Percentiles rank a stretch among this genome's conserved stretches.
Conservation (phyloP, 2,329 filamentous ascomycete genomes). For the Fusarium domesticum region DNA sequence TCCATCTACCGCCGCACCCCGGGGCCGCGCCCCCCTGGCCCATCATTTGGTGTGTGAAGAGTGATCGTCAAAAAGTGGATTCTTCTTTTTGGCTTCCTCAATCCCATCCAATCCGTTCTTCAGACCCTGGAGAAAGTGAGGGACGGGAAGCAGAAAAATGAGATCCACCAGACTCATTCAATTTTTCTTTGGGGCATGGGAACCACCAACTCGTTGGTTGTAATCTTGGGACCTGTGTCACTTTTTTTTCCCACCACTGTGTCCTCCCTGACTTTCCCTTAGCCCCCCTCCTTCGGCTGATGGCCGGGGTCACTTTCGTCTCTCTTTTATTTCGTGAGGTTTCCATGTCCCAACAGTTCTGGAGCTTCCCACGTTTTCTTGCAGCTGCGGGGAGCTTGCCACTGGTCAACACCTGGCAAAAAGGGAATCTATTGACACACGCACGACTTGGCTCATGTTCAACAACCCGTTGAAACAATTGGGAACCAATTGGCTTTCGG, state of each 20-base stretch:
- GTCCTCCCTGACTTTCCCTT: neutral
- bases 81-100: constrained; percentile 17
- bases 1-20: constrained; percentile 14
- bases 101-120: constrained; percentile 11
- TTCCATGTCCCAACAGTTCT: constrained; percentile 33
- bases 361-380: constrained; percentile 20
- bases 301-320: no score
- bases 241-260: neutral
- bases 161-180: constrained; percentile 6
- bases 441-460: neutral
- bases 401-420: constrained; percentile 19
- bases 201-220: neutral
- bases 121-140: neutral
- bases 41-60: neutral
- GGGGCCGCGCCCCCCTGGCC: constrained; percentile 8
- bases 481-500: neutral
- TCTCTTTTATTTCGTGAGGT: no score
- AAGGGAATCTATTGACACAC: constrained; percentile 20
- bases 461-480: neutral
- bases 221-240: neutral
- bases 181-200: constrained; percentile 25
- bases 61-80: constrained; percentile 2
- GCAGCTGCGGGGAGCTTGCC: constrained; percentile 26
- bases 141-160: neutral
- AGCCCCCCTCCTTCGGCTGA: constrained; percentile 12